Evolutionary conservation across 192 early-diverging fungal species (phyloP), one percentile per base, ranked within the genome.

Genomic region (Bifiguratus adelaidae): DNA sequence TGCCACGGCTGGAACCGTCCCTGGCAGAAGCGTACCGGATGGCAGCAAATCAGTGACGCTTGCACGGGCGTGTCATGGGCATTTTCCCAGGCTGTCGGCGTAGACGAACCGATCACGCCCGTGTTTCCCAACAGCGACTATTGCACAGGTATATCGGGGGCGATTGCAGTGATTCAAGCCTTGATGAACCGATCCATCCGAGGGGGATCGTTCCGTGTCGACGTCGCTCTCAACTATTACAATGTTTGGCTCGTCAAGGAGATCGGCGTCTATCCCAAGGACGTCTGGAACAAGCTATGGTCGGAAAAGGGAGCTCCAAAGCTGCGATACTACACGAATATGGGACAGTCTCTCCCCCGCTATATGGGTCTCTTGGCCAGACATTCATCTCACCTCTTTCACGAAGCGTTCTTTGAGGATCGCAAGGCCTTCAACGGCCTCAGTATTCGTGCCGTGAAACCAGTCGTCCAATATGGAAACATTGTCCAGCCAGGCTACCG

Each of bases 211-310:
- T 49, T 37, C 27, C 33, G 23, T 0, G 24, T 49, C 18, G 48
- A 49, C 35, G 20, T 26, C 18, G 48, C 48, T 6, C 30, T 49
- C 13, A 49, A 49, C 32, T 49, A 49, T 30, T 49, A 49, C n/a
- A 24, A 18, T 5, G 11, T 20, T 3, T 49, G 48, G 48, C 3
- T 49, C 22, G 29, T 36, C 13, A 24, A 49, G 6, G 16, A 49
- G n/a, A 24, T 49, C 8, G 48, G 48, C 27, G 25, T 35, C 26
- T 49, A 49, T 18, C 24, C 30, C 7, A 23, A 34, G 5, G 7
- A 12, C 12, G n/a, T 37, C 23, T 49, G 48, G 48, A 19, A 49
- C 12, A 2, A 0, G 3, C 13, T 53, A 24, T 52, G 38, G 7
- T 13, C 18, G 16, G 19, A 5, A 41, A 41, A 22, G 38, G 38